These are phyloP conservation scores for Panicum virgatum DNA, from an alignment of 202 grass and related monocot species.

Conservation along the genomic window DNA sequence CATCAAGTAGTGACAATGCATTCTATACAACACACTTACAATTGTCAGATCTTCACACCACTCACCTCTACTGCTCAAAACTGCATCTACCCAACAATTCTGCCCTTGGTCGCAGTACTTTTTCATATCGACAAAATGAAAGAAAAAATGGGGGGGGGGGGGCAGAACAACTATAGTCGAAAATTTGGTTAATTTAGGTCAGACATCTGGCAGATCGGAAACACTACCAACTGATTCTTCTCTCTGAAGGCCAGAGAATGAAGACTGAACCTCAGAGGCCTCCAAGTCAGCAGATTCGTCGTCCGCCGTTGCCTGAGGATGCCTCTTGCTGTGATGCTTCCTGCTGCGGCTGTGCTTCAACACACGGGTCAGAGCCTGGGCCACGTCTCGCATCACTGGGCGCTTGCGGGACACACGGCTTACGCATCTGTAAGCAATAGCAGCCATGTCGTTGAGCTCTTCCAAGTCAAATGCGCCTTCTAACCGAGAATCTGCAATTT, in stretches of 20 bases:
- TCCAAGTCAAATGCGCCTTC: slow-evolving; percentile 71
- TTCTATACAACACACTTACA: slow-evolving; percentile 44
- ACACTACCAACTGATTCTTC: slow-evolving; percentile 74
- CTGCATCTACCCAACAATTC: slow-evolving; percentile 32
- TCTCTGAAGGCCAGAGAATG: slow-evolving; percentile 58
- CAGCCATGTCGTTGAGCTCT: slow-evolving; percentile 78
- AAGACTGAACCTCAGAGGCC: slow-evolving; percentile 56
- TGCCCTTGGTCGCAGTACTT: slow-evolving; percentile 17
- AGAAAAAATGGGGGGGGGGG: too few species aligned
- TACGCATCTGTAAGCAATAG: slow-evolving; percentile 78
- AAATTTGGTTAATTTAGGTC: slow-evolving; percentile 38
- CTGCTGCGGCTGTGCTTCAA: slow-evolving; percentile 58
- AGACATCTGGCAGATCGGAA: slow-evolving; percentile 71
- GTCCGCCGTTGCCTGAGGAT: slow-evolving; percentile 20
- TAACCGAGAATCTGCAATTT: slow-evolving; percentile 73
- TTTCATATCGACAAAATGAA: slow-evolving; percentile 48
- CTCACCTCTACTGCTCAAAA: slow-evolving; percentile 35
- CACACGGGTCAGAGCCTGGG: slow-evolving; percentile 64
- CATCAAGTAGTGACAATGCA: slow-evolving; percentile 36
- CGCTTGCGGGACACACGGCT: slow-evolving; percentile 71
- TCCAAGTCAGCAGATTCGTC: slow-evolving; percentile 65
- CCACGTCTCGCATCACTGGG: slow-evolving; percentile 74
- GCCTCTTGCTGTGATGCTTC: slow-evolving; percentile 47
- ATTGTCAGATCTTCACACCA: slow-evolving; percentile 23
- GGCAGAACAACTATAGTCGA: too few species aligned